A percentile compares a stretch with the other conserved stretches of the same genome.
These are phyloP conservation scores for Herpetospermum pedunculosum DNA, from an alignment of 306 rosid species.

Conservation along the genomic window DNA sequence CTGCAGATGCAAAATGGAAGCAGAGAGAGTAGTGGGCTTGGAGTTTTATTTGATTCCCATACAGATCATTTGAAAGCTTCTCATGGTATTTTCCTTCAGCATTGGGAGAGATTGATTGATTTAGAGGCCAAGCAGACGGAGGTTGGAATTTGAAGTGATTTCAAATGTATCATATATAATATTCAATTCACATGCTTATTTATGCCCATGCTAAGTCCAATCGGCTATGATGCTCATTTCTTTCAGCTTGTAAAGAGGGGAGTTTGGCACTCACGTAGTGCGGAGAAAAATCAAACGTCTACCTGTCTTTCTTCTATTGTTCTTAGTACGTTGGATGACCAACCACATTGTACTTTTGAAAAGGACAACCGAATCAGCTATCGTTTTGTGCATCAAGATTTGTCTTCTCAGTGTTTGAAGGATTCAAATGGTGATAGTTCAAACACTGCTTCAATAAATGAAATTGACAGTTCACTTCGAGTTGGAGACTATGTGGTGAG, in stretches of 20 bases:
- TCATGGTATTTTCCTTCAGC: constrained; percentile 56
- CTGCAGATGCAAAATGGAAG: constrained; percentile 70
- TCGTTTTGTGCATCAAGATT: constrained; percentile 42
- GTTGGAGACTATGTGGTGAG: constrained; percentile 81
- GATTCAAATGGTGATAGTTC: constrained; percentile 24
- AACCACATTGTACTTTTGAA: constrained; percentile 26
- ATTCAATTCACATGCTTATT: background rate
- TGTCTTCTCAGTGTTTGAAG: constrained; percentile 18
- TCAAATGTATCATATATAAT: constrained; percentile 1
- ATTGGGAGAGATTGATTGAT: constrained; percentile 83
- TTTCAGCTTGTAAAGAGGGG: constrained; percentile 59
- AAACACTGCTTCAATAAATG: constrained; percentile 24
- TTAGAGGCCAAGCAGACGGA: constrained; percentile 75
- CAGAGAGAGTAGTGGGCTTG: constrained; percentile 57
- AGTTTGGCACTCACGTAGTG: constrained; percentile 47
- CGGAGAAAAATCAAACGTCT: constrained; percentile 23
- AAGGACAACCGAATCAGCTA: constrained; percentile 50
- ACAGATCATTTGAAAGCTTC: constrained; percentile 48
- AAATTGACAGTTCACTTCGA: constrained; percentile 41
- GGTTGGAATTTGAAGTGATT: constrained; percentile 35
- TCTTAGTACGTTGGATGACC: constrained; percentile 48
- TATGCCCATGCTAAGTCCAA: background rate
- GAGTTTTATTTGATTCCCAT: constrained; percentile 46
- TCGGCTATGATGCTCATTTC: background rate
- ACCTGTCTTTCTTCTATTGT: constrained; percentile 56